Conservation (phyloP, 1,139 yeast species). For the Geotrichum citri-aurantii region DNA sequence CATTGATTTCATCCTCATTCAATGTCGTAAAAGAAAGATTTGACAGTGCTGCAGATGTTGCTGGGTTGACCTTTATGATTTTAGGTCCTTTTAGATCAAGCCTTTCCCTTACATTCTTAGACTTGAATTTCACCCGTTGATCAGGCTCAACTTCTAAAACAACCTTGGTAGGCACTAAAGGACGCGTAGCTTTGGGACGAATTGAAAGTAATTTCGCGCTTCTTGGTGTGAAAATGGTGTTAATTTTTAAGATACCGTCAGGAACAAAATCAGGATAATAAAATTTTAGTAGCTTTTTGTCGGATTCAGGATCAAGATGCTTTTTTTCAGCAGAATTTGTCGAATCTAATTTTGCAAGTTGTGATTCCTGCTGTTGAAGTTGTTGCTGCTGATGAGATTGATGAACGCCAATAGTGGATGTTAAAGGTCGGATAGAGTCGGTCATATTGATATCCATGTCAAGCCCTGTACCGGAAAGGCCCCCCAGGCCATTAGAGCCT, state of each 20-base stretch:
- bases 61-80: constrained; percentile 12
- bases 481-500: background rate
- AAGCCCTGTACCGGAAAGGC: background rate
- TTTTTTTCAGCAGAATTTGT: background rate
- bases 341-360: background rate
- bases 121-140: constrained; percentile 30
- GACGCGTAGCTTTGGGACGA: constrained; percentile 49
- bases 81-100: background rate
- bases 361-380: background rate
- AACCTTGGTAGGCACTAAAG: constrained; percentile 52
- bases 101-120: constrained; percentile 11
- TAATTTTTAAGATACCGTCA: constrained; percentile 57
- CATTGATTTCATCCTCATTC: constrained; percentile 17
- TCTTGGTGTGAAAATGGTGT: constrained; percentile 57
- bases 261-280: constrained; percentile 61
- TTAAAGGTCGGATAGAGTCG: constrained; percentile 1
- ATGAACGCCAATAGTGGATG: constrained; percentile 1
- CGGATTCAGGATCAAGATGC: constrained; percentile 24
- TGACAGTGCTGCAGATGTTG: constrained; percentile 18
- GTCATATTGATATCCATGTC: constrained; percentile 13
- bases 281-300: constrained; percentile 30
- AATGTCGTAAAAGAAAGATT: constrained; percentile 16
- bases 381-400: background rate
- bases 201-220: constrained; percentile 52
- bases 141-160: constrained; percentile 42